Conservation (phyloP, 2,329 filamentous ascomycete species). For the Colletotrichum gloeosporioides region DNA sequence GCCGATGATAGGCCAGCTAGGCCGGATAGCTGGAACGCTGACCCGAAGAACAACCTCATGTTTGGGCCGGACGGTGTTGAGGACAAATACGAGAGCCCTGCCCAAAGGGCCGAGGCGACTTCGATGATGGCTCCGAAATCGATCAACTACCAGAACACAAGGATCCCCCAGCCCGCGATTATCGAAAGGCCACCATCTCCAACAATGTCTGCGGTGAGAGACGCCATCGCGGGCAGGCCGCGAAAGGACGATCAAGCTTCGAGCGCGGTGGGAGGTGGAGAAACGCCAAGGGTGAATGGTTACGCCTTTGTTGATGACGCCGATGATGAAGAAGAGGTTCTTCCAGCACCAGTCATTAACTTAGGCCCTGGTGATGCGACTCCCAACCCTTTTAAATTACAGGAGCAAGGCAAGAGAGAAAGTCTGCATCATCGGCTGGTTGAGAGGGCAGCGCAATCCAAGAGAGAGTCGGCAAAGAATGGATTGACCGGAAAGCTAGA, state of each 20-base stretch:
- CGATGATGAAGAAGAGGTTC: conserved; percentile 51
- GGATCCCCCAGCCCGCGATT: conserved; percentile 63
- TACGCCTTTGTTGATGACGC: conserved; percentile 94
- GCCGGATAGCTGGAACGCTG: conserved; percentile 76
- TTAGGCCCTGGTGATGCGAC: conserved; percentile 66
- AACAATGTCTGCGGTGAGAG: conserved; percentile 82
- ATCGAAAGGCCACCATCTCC: conserved; percentile 70
- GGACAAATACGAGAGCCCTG: conserved; percentile 64
- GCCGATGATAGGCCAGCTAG: conserved; percentile 75
- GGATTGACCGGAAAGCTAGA: conserved; percentile 66
- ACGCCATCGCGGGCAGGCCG: conserved; percentile 79
- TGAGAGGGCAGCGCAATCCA: conserved; percentile 77
- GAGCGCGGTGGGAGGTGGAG: conserved; percentile 61
- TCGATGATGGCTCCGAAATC: conserved; percentile 79
- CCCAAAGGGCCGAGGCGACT: conserved; percentile 70
- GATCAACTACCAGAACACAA: conserved; percentile 84
- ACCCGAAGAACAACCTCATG: conserved; percentile 86
- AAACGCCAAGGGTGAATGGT: conserved; percentile 90
- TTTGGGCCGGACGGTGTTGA: conserved; percentile 74
- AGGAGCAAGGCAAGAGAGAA: conserved; percentile 77
- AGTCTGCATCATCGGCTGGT: conserved; percentile 86
- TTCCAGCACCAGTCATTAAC: conserved; percentile 50
- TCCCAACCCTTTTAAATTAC: conserved; percentile 81
- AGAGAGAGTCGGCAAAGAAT: conserved; percentile 64
- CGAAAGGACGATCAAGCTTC: conserved; percentile 68